Conservation (phyloP, 257 asterid species). For the Solanum bukasovii region DNA sequence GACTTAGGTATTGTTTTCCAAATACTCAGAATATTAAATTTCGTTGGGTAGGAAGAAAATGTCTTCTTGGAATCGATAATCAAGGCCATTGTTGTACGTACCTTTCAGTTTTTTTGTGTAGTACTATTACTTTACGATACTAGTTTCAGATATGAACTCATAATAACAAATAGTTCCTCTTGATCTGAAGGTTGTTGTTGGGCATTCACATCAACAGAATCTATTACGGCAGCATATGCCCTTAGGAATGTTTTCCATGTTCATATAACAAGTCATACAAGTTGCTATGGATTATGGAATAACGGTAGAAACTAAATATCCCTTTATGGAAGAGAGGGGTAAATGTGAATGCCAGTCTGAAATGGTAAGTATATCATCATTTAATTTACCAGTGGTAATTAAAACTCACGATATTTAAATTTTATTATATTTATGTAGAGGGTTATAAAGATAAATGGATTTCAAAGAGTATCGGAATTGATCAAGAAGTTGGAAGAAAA, state of each 20-base stretch:
- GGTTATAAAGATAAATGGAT: neutral
- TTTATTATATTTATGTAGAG: neutral
- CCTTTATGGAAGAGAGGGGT: neutral
- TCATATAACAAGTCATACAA: neutral
- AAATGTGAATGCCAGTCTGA: neutral
- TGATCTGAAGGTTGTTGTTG: neutral
- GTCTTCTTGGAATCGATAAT: neutral
- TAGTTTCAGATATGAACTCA: neutral
- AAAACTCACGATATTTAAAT: neutral
- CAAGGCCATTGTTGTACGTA: neutral
- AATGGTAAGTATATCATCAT: neutral
- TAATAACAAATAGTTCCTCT: neutral
- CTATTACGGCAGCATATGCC: neutral
- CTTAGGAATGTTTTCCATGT: neutral
- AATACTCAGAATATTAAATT: neutral
- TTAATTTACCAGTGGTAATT: neutral
- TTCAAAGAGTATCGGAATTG: neutral
- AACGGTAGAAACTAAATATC: neutral
- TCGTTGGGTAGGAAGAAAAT: neutral
- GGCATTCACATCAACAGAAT: neutral
- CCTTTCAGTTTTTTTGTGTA: neutral
- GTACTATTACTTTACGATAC: neutral
- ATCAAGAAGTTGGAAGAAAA: neutral
- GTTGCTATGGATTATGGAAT: neutral
- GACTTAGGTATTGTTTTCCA: neutral